Conservation (phyloP, 192 early-diverging fungal species). For the Mycoemilia scoparia region DNA sequence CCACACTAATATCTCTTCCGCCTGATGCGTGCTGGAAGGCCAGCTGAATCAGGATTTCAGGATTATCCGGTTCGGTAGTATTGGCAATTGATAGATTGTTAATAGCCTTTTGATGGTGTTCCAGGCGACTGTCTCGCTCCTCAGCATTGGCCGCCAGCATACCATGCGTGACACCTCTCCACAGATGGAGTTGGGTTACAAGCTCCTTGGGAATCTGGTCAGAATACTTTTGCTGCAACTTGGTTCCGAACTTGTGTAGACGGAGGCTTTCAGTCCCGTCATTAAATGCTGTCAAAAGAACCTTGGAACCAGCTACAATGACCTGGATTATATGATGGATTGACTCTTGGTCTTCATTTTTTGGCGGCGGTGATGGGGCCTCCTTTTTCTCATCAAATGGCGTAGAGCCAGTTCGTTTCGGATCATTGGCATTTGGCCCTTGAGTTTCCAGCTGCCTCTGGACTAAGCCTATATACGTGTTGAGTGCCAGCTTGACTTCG, state of each 20-base stretch:
- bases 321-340: constrained; percentile 11
- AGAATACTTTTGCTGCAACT: constrained; percentile 16
- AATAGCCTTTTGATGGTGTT: constrained; percentile 39
- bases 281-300: constrained; percentile 16
- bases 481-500: constrained; percentile 51
- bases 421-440: constrained; percentile 6
- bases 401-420: constrained; percentile 3
- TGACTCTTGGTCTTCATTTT: constrained; percentile 3
- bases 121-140: constrained; percentile 41
- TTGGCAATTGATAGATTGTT: constrained; percentile 32
- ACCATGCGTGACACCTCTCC: constrained; percentile 19
- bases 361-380: not conserved
- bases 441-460: constrained; percentile 23
- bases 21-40: constrained; percentile 50
- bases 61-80: constrained; percentile 25
- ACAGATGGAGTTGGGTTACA: constrained; percentile 16
- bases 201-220: constrained; percentile 2
- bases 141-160: constrained; percentile 26
- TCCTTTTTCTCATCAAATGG: not conserved
- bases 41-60: constrained; percentile 45
- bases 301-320: constrained; percentile 23
- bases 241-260: constrained; percentile 20
- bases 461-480: constrained; percentile 39
- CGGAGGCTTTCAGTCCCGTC: constrained; percentile 16
- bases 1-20: constrained; percentile 35